Evolutionary conservation across 2,329 filamentous ascomycete genomes (phyloP), one percentile per base, ranked within the genome.

Genomic region (Xylariaceae sp.): DNA sequence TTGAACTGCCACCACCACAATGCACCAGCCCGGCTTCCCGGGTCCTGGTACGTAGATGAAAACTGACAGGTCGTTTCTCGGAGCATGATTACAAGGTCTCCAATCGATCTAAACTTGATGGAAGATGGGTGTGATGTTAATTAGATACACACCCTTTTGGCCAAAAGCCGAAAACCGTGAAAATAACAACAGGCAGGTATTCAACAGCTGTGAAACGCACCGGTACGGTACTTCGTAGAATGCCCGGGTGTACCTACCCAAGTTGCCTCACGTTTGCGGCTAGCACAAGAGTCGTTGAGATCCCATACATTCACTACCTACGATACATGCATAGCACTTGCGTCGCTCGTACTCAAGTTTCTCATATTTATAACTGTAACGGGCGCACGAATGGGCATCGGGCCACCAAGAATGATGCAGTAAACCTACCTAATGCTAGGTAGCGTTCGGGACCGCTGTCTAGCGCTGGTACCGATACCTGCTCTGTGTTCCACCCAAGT

Each of bases 11-110:
- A 15, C 51, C 51, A 60, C 62, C 55, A 63, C 60, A 51, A 59
- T 63, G 62, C 58, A 39, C 58, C 55, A 63, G 63, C 61, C 63
- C 63, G 53, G 55, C 37, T 63, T 58, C 63, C 63, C 59, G 63
- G 63, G 57, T 58, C 51, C 58, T 61, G 61, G 63, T 57, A 45
- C 9, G 51, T 50, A 51, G 58, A 53, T 56, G 51, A 59, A 55
- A 61, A 55, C 13, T 60, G 63, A 65, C 57, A 56, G 44, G 50
- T 65, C 63, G 45, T 58, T 60, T 44, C 3, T 9, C 39, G 30
- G 7, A 45, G 47, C 30, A 55, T 34, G 23, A 56, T 30, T 51
- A 48, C 47, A 58, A 49, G 50, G 60, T 53, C 60, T 62, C 60
- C 60, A 58, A 55, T 59, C 57, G 60, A 64, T 62, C 55, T 56